Evolutionary conservation across 2,329 filamentous ascomycete genomes (phyloP), one percentile per base, ranked within the genome.

Genomic region (Phialophora expanda): DNA sequence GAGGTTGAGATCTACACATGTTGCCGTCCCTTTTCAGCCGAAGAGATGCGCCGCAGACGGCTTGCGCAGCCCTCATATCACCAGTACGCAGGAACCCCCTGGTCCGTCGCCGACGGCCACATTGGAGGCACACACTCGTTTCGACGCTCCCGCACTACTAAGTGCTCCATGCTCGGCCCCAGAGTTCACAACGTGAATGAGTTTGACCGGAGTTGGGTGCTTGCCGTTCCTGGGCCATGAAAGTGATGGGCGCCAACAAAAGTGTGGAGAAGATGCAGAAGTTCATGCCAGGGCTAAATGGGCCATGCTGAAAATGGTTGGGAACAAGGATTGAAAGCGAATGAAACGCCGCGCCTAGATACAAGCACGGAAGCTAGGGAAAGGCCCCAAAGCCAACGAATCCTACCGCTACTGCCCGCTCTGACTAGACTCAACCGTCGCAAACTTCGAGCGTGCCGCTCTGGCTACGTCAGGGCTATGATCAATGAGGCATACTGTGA

Each of bases 241-340:
- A 34, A 53, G 46, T 41, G 38, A 59, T 59, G 56, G 34, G 22
- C 24, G 38, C 56, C 46, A 53, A 51, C 58, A 61, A 53, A 53
- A 61, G 30, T 60, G 56, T 61, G 58, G 56, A 60, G 62, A 61
- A 61, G 46, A 20, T 53, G 56, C 56, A 59, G 58, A 61, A 61
- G 51, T 56, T 64, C 50, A 65, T 61, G 57, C 50, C 62, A 65
- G 44, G 50, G 62, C 56, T 48, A 9, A 53, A 61, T n/a, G 51
- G 22, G 38, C 58, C 46, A 61, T 61, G 48, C n/a, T 51, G 8
- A 51, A 28, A 61, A 46, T 24, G 46, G 58, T 61, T 51, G 58
- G 46, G 46, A 30, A 14, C 48, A 53, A 20, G 58, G 26, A 12
- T 57, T 28, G 34, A 26, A 11, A 53, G 61, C 61, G 51, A 63